Base-by-base conservation (phyloP, 2,329 filamentous ascomycete genomes). In the Verticillium zaregamsianum region DNA sequence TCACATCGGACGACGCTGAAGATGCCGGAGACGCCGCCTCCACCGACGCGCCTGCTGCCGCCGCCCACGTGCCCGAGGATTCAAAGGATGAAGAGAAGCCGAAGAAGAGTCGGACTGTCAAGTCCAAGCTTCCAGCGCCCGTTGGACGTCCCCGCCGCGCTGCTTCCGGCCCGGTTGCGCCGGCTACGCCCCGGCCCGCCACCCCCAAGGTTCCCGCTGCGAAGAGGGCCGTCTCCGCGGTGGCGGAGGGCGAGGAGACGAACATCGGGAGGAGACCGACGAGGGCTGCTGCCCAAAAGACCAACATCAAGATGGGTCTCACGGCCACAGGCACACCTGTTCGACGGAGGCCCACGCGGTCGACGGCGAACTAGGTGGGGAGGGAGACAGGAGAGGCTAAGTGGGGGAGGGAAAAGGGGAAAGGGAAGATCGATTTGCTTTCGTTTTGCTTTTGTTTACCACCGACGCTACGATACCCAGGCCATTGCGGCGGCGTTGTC, bases 61-160 rank as follows among this genome's bases (percentile, higher is more conserved):
- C 54, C 9, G 12, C 40, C 15, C 32, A 45, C 15, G 39, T 20
- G 37, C 25, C 25, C 15, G 37, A 58, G 25, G 55, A 57, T 8
- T 17, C n/a, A 20, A 40, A 37, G 12, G 58, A 59, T 20, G 45
- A 55, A n/a, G 35, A 58, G 32, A 39, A 3, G 28, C n/a, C 40
- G 14, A 54, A 45, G 39, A 59, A 25, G 58, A 59, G 20, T 17
- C 20, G 33, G 9, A 9, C 58, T 28, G 40, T 45, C 23, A 54
- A 54, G 31, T 59, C 58, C n/a, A 59, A 59, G 45, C 40, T 59
- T 9, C 58, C 58, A 4, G 58, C 58, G 28, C 58, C 58, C 31
- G 45, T 59, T 9, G 23, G 25, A 15, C 57, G 39, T n/a, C 9
- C 58, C 5, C 58, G 58, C 3, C 28, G 31, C 15, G 12, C 31